Conservation (phyloP, 495 filamentous ascomycete genomes). For the Physcia stellaris region DNA sequence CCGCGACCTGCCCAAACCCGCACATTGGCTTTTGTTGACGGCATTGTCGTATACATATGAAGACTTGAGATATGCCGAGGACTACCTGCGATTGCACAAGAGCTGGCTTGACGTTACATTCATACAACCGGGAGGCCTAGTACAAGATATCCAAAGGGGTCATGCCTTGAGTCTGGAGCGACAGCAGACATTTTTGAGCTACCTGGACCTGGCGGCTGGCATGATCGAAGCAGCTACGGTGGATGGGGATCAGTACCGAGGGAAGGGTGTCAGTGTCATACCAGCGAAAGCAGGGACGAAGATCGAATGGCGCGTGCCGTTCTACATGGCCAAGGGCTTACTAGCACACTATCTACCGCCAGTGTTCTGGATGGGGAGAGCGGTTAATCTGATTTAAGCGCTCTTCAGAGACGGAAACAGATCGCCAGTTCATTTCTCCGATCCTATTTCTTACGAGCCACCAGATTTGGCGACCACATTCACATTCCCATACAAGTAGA, state of each 20-base stretch:
- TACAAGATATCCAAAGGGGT: conserved; percentile 20
- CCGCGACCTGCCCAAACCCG: conserved; percentile 11
- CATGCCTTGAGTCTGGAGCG: conserved; percentile 25
- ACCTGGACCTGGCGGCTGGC: conserved; percentile 29
- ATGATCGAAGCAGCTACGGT: conserved; percentile 35
- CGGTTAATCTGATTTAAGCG: no score
- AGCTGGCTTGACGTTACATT: conserved; percentile 26
- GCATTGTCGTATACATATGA: conserved; percentile 25
- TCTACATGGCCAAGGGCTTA: conserved; percentile 13
- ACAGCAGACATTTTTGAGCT: conserved; percentile 23
- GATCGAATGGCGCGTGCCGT: conserved; percentile 13
- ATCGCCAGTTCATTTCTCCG: no score
- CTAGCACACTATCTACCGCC: conserved; percentile 8
- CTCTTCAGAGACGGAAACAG: no score
- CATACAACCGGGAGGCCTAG: conserved; percentile 30
- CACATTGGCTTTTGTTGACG: conserved; percentile 8
- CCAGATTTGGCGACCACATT: no score
- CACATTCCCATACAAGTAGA: no score
- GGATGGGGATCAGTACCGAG: conserved; percentile 21
- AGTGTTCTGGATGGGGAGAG: no score
- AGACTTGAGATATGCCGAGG: conserved; percentile 25
- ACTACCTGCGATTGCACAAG: conserved; percentile 21
- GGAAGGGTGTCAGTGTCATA: conserved; percentile 25
- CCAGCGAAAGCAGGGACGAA: conserved; percentile 11
- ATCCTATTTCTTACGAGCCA: no score